phyloP scores from a whole-genome alignment of 1,284 basidiomycete species.

The Cutaneotrichosporon arboriforme region DNA sequence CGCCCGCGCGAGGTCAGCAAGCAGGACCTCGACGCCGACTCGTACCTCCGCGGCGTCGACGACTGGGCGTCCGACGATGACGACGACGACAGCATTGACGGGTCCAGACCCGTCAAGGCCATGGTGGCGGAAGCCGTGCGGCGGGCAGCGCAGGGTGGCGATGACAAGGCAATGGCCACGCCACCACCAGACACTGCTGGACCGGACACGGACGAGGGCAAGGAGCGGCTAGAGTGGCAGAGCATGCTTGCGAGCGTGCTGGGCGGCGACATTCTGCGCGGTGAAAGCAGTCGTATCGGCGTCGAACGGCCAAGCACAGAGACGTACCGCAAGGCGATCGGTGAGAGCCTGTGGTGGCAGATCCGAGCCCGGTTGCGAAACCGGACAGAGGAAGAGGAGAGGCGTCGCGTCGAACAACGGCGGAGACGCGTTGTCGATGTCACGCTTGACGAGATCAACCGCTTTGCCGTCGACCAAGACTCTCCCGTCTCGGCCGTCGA shows the following conservation, averaged over 20 bases:
- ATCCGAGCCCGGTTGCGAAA: constrained; percentile 80
- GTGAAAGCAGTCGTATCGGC: constrained; percentile 80
- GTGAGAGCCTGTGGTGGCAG: constrained; percentile 75
- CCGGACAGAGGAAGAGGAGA: constrained; percentile 74
- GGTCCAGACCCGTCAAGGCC: constrained; percentile 8
- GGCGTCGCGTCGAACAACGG: constrained; percentile 71
- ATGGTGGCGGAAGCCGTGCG: constrained; percentile 17
- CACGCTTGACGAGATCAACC: constrained; percentile 74
- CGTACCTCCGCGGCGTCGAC: constrained; percentile 16
- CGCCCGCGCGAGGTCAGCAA: background rate
- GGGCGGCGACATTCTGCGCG: constrained; percentile 83
- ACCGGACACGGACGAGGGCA: constrained; percentile 55
- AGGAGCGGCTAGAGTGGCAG: constrained; percentile 87
- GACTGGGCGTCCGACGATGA: constrained; percentile 23
- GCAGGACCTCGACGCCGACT: constrained; percentile 19
- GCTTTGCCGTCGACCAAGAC: constrained; percentile 54
- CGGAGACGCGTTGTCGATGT: constrained; percentile 72
- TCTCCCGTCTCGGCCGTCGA: constrained; percentile 55
- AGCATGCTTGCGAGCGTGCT: constrained; percentile 88
- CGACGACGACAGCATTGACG: constrained; percentile 15
- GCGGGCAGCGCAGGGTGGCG: constrained; percentile 3
- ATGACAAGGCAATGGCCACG: constrained; percentile 11
- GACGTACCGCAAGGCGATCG: constrained; percentile 62
- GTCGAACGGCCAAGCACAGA: constrained; percentile 63
- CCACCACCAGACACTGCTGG: constrained; percentile 15